phyloP scores from a whole-genome alignment of 495 filamentous ascomycete species.

The Podospora didyma region DNA sequence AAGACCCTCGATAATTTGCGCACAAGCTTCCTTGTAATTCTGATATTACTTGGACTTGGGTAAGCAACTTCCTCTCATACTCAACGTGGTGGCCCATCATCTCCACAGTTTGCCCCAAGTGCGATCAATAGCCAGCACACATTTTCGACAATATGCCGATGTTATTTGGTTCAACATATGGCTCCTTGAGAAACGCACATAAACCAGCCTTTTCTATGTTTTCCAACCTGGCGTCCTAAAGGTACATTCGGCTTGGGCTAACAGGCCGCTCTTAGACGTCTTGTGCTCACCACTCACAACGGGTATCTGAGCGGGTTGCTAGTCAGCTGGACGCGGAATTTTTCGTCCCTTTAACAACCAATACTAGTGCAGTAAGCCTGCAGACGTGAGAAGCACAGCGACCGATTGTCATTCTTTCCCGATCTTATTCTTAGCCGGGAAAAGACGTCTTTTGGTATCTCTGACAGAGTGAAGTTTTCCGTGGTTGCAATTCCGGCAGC shows the following conservation, averaged over 20 bases:
- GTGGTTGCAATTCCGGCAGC: no score
- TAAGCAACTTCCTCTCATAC: conserved; percentile 17
- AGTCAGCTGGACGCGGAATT: background rate
- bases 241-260: background rate
- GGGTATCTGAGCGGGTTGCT: background rate
- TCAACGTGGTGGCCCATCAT: background rate
- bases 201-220: no score
- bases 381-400: no score
- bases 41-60: conserved; percentile 25
- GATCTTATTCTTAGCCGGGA: no score
- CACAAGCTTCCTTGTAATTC: conserved; percentile 40
- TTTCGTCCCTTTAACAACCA: background rate
- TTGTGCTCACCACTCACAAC: background rate
- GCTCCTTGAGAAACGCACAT: no score
- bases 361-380: no score
- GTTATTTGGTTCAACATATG: no score
- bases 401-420: no score
- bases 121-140: no score
- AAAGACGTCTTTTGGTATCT: no score
- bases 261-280: background rate
- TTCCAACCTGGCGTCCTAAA: background rate
- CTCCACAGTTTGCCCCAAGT: background rate
- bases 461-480: no score
- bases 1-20: conserved; percentile 28
- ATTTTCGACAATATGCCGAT: no score